Base-by-base conservation (phyloP, 192 early-diverging fungal genomes). In the Rhizophagus sp. region DNA sequence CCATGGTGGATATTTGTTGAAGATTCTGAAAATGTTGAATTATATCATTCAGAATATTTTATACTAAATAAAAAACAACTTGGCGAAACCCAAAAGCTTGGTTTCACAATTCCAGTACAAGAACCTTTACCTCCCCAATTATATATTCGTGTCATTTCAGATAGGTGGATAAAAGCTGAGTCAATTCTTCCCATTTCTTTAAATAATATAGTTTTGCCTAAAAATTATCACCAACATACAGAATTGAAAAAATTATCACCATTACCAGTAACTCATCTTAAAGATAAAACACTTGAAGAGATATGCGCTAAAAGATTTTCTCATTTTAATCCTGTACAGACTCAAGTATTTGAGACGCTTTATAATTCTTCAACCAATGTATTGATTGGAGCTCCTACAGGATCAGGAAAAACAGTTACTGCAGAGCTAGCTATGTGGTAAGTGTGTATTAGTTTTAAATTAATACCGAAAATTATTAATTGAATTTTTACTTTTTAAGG, bases 301-400 rank as follows among this genome's bases (percentile, higher is more conserved):
- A 96, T 97, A 73, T 99, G 96, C 77, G 65, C 84, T 33, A 80
- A 88, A 80, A 88, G 96, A 30, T 97, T 99, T 82, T 83, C 94
- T n/a, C 97, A 95, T 82, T 99, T 99, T 83, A 99, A 99, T 79
- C 97, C 98, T 0, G 93, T 99, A 39, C 98, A 99, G 85, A 98
- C 98, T 3, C 98, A 99, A 82, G 93, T 99, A 62, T 99, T 99
- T 90, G 96, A 99, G 78, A 97, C 97, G 0, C 88, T 98, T 22
- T 99, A 99, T 81, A 90, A 89, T 75, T 93, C 94, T 15, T 73
- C 90, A 10, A 87, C 93, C 79, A 98, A 99, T 84, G 91, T 92
- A 2, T 88, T 99, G 15, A 87, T 99, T 13, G 97, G 97, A 73
- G 97, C 98, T 4, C 97, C 98, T 7, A 98, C 98, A 2, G 98